These are phyloP conservation scores for Hyphodiscus sp. DNA, from an alignment of 2,329 filamentous ascomycete species.

Conservation along the genomic window DNA sequence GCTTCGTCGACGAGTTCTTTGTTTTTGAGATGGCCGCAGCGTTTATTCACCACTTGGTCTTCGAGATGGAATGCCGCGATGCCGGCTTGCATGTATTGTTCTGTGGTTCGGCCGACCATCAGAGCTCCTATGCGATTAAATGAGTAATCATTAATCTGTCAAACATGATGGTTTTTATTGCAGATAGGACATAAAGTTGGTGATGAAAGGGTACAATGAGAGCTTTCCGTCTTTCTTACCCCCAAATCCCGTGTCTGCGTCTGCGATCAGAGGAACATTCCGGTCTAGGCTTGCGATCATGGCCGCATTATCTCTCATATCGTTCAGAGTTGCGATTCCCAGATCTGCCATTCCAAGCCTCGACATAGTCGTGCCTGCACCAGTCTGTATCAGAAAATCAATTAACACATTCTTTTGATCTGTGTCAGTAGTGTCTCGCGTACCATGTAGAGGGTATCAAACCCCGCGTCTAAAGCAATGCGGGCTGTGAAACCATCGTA, in stretches of 20 bases:
- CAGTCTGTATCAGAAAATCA: too few species aligned
- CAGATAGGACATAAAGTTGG: too few species aligned
- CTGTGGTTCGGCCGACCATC: neutral
- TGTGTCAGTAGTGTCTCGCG: too few species aligned
- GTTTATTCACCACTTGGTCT: conserved; percentile 56
- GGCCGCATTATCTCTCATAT: conserved; percentile 46
- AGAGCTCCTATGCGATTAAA: too few species aligned
- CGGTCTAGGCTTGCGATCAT: conserved; percentile 47
- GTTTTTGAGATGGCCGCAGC: conserved; percentile 55
- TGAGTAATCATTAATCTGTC: conserved; percentile 14
- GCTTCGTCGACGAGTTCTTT: conserved; percentile 50
- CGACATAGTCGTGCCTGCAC: conserved; percentile 43
- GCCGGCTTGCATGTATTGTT: conserved; percentile 43
- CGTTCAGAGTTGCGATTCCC: conserved; percentile 43
- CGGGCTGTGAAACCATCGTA: conserved; percentile 64
- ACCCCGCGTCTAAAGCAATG: conserved; percentile 54
- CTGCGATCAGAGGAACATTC: conserved; percentile 43
- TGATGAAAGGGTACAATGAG: too few species aligned
- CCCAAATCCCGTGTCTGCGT: conserved; percentile 43
- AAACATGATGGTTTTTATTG: too few species aligned
- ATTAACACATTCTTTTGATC: too few species aligned
- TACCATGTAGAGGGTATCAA: conserved; percentile 63
- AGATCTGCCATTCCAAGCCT: conserved; percentile 43
- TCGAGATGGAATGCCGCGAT: conserved; percentile 56
- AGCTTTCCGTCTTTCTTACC: too few species aligned